Base-by-base conservation (phyloP, 2,329 filamentous ascomycete species). In the Harringtonia lauricola region DNA sequence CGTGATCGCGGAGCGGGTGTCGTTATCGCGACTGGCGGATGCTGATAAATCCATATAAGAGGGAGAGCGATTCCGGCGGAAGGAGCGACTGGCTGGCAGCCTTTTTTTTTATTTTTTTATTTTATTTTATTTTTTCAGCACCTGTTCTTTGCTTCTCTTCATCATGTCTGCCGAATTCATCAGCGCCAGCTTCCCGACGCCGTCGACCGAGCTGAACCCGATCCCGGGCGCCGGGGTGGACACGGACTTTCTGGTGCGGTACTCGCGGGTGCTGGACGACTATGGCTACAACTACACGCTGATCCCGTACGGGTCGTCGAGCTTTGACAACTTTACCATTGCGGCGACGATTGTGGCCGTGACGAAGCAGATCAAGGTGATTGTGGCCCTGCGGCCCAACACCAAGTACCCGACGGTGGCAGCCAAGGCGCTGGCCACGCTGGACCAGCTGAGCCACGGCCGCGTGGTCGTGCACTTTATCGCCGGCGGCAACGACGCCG, bases 281-380 rank as follows among this genome's bases (percentile, higher is more conserved):
- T 72, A 78, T 55, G 70, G 59, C 37, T 79, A 70, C 63, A 76
- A 78, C 57, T 79, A 79, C 56, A 80, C 76, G 0, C 65, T 80
- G 2, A 65, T 79, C 15, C 75, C 75, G 0, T 79, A 80, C 48
- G 67, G 68, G 41, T 77, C 74, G 0, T 66, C 65, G 2, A 70
- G 56, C 10, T 75, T 66, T 45, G 74, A 78, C 49, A 72, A 72
- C 1, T 79, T 71, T 59, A 79, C 74, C 6, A 64, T 73, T 12
- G 76, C 72, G 19, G 73, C 76, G 0, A 77, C 72, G 14, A 76
- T 80, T 45, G 67, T 69, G 0, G 58, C 74, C 0, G 64, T 62
- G 34, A 79, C 76, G 41, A 77, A 76, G 50, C 69, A 78, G 24
- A 58, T 80, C 52, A 79, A 72, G 50, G 61, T 79, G 47, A 76